These are phyloP conservation scores for Sanghuangporus baumii DNA, from an alignment of 1,284 basidiomycete species.

Conservation along the genomic window DNA sequence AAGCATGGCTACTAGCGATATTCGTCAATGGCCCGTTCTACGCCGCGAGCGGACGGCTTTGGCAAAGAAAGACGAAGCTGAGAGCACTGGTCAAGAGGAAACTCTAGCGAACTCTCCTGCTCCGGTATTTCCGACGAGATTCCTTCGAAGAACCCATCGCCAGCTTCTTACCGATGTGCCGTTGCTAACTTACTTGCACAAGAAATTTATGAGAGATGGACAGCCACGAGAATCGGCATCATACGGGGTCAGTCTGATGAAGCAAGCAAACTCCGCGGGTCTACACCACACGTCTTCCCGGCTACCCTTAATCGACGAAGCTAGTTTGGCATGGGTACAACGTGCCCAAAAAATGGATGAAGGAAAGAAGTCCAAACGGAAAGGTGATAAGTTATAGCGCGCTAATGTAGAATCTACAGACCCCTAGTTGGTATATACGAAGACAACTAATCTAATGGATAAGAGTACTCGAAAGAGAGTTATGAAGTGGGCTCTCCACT, in stretches of 20 bases:
- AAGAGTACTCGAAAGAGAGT: background rate
- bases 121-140: conserved; percentile 40
- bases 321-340: conserved; percentile 33
- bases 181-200: conserved; percentile 34
- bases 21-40: conserved; percentile 5
- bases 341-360: conserved; percentile 19
- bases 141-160: conserved; percentile 62
- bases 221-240: conserved; percentile 9
- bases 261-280: conserved; percentile 23
- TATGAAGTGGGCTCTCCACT: conserved; percentile 2
- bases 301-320: conserved; percentile 25
- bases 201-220: background rate
- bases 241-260: conserved; percentile 30
- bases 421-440: background rate
- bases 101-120: conserved; percentile 20
- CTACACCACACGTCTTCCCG: conserved; percentile 7
- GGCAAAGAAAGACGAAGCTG: background rate
- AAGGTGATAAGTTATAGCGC: conserved; percentile 7
- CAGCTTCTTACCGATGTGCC: conserved; percentile 54
- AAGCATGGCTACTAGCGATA: conserved; percentile 34
- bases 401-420: conserved; percentile 6
- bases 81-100: conserved; percentile 23
- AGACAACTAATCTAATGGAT: background rate
- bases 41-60: conserved; percentile 9
- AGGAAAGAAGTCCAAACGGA: background rate